Percentiles rank a stretch among this genome's conserved stretches.
phyloP scores from a whole-genome alignment of 1,284 basidiomycete genomes.

The Mycosarcoma maydis region DNA sequence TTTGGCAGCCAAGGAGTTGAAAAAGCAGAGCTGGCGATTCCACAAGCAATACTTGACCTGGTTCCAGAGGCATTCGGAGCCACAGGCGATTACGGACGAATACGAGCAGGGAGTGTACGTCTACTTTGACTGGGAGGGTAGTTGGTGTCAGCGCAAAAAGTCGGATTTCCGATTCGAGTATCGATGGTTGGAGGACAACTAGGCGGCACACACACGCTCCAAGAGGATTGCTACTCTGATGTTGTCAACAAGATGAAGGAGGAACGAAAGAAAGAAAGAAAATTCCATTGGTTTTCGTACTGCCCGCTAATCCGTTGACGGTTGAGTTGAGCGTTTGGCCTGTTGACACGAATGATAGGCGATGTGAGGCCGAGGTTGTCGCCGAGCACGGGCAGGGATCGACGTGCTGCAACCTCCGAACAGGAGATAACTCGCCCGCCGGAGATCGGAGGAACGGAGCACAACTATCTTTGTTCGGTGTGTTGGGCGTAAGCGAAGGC shows the following conservation, averaged over 20 bases:
- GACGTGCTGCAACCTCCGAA: no score
- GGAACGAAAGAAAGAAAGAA: neutral
- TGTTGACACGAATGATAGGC: no score
- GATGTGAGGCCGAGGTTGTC: no score
- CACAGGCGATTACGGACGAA: conserved; percentile 98
- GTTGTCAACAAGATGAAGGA: neutral
- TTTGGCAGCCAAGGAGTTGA: conserved; percentile 94
- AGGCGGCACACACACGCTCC: no score
- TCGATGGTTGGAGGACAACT: conserved; percentile 65
- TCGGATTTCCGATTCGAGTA: conserved; percentile 81
- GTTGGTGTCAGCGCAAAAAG: conserved; percentile 97
- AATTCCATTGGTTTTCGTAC: neutral
- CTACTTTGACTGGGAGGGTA: conserved; percentile 68
- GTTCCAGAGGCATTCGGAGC: conserved; percentile 99
- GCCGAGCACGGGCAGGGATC: no score
- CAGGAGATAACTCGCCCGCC: no score
- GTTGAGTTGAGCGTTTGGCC: no score
- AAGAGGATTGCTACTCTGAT: no score
- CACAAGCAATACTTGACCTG: conserved; percentile 99
- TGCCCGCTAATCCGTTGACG: no score
- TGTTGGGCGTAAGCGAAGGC: no score
- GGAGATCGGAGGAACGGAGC: no score
- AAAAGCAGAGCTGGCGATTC: conserved; percentile 98
- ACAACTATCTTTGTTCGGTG: no score
- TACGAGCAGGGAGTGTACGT: conserved; percentile 92